Conservation (phyloP, 2,329 filamentous ascomycete species). For the Trichoderma asperellum region DNA sequence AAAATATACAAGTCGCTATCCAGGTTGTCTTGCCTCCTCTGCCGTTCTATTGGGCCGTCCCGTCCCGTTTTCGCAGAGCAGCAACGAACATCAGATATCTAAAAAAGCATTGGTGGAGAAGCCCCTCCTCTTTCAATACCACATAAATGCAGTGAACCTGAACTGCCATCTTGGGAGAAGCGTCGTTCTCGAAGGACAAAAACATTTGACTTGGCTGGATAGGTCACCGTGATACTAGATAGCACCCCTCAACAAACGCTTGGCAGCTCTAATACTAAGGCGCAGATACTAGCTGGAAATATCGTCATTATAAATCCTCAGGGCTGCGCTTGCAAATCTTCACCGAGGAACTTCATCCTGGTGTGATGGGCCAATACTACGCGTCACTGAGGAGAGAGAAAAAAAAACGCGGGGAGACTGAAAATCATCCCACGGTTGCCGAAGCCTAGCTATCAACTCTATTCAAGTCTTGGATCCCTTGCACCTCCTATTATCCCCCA, state of each 20-base stretch:
- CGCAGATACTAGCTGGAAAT: neutral
- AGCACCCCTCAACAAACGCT: neutral
- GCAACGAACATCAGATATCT: neutral
- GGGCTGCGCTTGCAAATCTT: neutral
- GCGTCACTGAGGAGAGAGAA: neutral
- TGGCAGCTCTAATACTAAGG: neutral
- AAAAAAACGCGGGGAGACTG: neutral
- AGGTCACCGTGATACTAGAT: neutral
- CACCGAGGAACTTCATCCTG: neutral
- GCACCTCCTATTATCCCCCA: neutral
- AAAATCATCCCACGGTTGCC: neutral
- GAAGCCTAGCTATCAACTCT: neutral
- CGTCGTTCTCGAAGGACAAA: neutral
- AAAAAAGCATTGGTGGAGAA: conserved; percentile 7
- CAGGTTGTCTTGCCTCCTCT: neutral
- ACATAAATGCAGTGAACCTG: conserved; percentile 1
- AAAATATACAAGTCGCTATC: neutral
- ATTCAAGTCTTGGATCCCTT: neutral
- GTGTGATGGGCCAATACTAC: neutral
- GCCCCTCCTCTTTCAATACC: conserved; percentile 5
- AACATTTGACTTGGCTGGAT: neutral
- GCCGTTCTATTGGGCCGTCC: neutral
- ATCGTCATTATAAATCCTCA: neutral
- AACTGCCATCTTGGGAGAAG: conserved; percentile 8
- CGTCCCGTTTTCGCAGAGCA: neutral